phyloP scores from a whole-genome alignment of 306 rosid genomes.

The Fragaria vesca region DNA sequence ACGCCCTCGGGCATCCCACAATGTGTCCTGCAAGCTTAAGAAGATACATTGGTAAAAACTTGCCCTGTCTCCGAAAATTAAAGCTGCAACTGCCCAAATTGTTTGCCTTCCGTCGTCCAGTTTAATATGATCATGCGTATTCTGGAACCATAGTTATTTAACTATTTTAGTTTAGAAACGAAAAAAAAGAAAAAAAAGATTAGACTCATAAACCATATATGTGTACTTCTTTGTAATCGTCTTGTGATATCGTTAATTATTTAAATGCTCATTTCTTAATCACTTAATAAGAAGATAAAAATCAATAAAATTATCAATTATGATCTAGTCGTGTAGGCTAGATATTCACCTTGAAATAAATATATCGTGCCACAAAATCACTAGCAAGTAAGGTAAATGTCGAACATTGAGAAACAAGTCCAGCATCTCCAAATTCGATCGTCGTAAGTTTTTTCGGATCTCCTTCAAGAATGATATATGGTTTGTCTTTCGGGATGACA shows the following conservation, averaged over 20 bases:
- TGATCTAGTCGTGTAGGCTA: background rate
- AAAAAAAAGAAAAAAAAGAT: background rate
- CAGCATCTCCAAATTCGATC: conserved; percentile 1
- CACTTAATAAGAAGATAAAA: too few species aligned
- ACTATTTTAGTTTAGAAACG: background rate
- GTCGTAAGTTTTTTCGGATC: background rate
- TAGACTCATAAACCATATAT: too few species aligned
- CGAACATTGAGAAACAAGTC: background rate
- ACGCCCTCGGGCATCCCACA: background rate
- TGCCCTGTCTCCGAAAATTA: background rate
- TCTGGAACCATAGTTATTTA: background rate
- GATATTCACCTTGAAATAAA: background rate
- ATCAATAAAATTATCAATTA: too few species aligned
- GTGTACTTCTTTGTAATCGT: too few species aligned
- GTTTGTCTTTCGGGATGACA: background rate
- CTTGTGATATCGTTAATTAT: too few species aligned
- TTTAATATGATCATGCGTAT: background rate
- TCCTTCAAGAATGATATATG: conserved; percentile 9
- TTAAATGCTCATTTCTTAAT: too few species aligned
- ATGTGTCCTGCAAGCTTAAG: background rate
- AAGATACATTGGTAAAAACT: background rate
- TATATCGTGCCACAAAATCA: background rate
- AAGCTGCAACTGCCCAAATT: too few species aligned
- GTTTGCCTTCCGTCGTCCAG: too few species aligned
- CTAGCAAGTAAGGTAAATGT: conserved; percentile 6